Base-by-base conservation (phyloP, 2,329 filamentous ascomycete species). In the Stagonosporopsis rhizophila region DNA sequence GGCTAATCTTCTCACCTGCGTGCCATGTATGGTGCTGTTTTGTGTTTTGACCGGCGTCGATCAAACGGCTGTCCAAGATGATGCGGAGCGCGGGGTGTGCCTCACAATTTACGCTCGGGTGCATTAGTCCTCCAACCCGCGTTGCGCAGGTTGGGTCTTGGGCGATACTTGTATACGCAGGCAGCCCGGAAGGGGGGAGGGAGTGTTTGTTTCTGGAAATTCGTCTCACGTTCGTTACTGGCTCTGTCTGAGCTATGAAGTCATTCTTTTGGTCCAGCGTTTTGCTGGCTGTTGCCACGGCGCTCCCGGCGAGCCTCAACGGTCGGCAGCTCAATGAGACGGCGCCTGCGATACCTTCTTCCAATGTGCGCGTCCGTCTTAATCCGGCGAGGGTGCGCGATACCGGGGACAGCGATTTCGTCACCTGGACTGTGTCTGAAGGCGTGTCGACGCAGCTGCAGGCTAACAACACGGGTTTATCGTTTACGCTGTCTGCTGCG, bases 351-450 rank as follows among this genome's bases (percentile, higher is more conserved):
- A 25, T 27, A 11, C 49, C 49, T 6, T 22, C 15, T 25, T 30
- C 40, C 6, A 44, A 17, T 25, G 25, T 44, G 22, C 60, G 57
- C n/a, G 28, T 62, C 6, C 60, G 60, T 23, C 58, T 62, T 15
- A 60, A 62, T 23, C 60, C 60, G 28, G 58, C 55, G 12, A 52
- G 38, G 20, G 42, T 60, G 22, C 60, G 58, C 38, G 54, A 60
- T 30, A 41, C 49, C 2, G 50, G 45, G 12, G 60, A 62, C n/a
- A 49, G 22, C 12, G 60, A 62, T 49, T 60, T 48, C 32, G 15
- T 40, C 4, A 62, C 57, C 1, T 62, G 60, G 60, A 60, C 57
- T 7, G 32, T 62, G 12, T 37, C 58, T 7, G 58, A 60, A 35
- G 52, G 54, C 19, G 42, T 54, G 15, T 56, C 54, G 3, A 27